Conservation (phyloP, 495 filamentous ascomycete species). For the Penicillium crystallinum region DNA sequence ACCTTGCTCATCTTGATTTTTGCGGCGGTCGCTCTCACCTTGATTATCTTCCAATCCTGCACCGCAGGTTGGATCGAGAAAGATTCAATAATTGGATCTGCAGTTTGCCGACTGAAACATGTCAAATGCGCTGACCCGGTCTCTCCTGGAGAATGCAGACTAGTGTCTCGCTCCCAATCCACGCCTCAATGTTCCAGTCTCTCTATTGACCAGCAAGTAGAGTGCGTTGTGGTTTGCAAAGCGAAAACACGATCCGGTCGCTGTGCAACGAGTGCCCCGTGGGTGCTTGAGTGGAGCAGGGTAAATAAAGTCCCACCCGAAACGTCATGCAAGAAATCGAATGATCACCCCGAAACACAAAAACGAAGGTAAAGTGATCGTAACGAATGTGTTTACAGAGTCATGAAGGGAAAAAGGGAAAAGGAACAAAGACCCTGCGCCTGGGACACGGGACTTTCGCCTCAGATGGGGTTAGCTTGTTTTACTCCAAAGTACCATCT, state of each 20-base stretch:
- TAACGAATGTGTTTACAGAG: neutral
- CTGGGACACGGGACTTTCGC: neutral
- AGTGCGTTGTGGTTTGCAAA: constrained; percentile 3
- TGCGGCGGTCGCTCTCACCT: neutral
- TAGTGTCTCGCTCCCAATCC: neutral
- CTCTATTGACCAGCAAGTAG: constrained; percentile 1
- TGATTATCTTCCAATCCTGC: neutral
- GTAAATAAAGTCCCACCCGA: constrained; percentile 25
- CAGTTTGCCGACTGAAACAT: constrained; percentile 7
- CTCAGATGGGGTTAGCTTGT: neutral
- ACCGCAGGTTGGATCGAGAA: neutral
- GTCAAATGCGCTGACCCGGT: constrained; percentile 5
- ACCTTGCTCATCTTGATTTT: neutral
- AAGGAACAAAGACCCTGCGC: neutral
- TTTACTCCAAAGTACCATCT: neutral
- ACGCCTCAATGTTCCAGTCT: neutral
- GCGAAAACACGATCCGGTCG: constrained; percentile 18
- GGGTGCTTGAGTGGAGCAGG: constrained; percentile 20
- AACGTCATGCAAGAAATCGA: constrained; percentile 1
- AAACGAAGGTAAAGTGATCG: neutral
- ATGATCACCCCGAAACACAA: neutral
- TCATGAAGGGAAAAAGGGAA: neutral
- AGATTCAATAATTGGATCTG: neutral
- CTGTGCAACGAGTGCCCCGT: constrained; percentile 21
- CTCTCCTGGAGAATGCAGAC: constrained; percentile 1